Evolutionary conservation across 192 early-diverging fungal species (phyloP), one percentile per base, ranked within the genome.

Genomic region (Coemansia sp.): DNA sequence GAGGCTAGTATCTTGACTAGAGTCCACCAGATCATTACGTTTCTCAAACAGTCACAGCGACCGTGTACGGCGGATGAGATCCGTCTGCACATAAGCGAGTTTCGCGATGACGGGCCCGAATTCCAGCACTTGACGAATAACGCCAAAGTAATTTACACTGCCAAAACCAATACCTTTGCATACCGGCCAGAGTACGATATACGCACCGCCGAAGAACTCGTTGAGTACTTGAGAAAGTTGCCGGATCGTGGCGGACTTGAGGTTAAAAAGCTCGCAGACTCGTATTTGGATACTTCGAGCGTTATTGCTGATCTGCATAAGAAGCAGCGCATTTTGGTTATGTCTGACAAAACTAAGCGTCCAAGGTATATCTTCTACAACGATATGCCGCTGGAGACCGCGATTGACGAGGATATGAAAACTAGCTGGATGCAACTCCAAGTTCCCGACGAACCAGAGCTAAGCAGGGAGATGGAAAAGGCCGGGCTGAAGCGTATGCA

Each of bases 101-200:
- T 92, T 62, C 62, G 67, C 51, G 78, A 79, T 6, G 85, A 87
- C 19, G 73, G 75, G 8, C 72, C 81, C 8, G 81, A 90, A 50
- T 88, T 84, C 71, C 67, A 87, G 6, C 81, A 87, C 21, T 68
- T 92, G 34, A 80, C 77, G 11, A 69, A 77, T 37, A 93, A 89
- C 67, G 84, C 87, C 39, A 92, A 92, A 50, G 87, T 93, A 24
- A 72, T 74, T 0, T 93, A 85, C 73, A 86, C 89, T 63, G 36
- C 76, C 1, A 33, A 73, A 2, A 80, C 82, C 17, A 65, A 85
- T 6, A 89, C 89, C 1, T 90, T 92, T 78, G 85, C 86, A 6
- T 94, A 93, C 75, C 90, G 89, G 83, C 92, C 92, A 53, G 87
- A 87, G 46, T 93, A 84, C 66, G 85, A 90, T 35, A 88, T 93